phyloP scores from a whole-genome alignment of 225 moss, liverwort and hornwort species.

The Asterella californica region DNA sequence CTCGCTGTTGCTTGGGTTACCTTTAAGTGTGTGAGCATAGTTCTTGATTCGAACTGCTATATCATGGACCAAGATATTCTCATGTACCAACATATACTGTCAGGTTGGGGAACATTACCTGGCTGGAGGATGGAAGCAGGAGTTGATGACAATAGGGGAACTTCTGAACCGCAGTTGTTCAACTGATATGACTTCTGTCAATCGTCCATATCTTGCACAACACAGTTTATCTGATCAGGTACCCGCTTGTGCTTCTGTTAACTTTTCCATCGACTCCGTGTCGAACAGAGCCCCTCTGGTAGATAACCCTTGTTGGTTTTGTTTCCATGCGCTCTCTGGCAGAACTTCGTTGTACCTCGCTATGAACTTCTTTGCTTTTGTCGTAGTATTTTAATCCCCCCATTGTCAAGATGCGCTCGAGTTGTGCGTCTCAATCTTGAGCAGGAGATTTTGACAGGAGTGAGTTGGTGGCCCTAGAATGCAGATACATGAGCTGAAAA shows the following conservation, averaged over 20 bases:
- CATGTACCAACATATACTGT: too few relatives aligned
- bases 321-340: too few relatives aligned
- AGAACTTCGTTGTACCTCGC: too few relatives aligned
- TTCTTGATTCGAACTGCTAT: too few relatives aligned
- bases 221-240: conserved; percentile 98
- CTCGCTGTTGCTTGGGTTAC: too few relatives aligned
- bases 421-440: neutral
- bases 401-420: neutral
- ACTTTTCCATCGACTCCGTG: neutral
- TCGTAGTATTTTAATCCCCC: too few relatives aligned
- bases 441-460: conserved; percentile 32
- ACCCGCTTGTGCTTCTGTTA: neutral
- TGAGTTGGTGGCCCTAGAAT: conserved; percentile 40
- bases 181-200: conserved; percentile 44
- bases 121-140: conserved; percentile 91
- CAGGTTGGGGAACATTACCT: conserved; percentile 97
- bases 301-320: neutral
- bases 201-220: conserved; percentile 94
- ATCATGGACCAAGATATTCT: too few relatives aligned
- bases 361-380: neutral
- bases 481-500: conserved; percentile 85
- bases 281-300: neutral
- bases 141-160: conserved; percentile 91
- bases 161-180: conserved; percentile 55
- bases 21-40: too few relatives aligned